Conservation (phyloP, 345 rosid genomes). For the Erodium maritimum region DNA sequence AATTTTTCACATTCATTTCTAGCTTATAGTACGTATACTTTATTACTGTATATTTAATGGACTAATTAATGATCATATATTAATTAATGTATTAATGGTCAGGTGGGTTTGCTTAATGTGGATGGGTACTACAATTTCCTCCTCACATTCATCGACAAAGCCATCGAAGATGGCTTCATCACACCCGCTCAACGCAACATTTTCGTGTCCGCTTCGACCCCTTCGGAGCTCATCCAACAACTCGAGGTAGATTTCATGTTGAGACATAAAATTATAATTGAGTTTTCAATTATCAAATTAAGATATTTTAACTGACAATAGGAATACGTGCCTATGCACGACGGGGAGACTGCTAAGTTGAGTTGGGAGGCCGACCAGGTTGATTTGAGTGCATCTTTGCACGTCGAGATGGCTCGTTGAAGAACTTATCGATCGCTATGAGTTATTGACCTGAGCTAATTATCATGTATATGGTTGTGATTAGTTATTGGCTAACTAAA, state of each 20-base stretch:
- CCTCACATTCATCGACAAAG: constrained; percentile 36
- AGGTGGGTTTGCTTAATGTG: constrained; percentile 44
- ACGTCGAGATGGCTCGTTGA: constrained; percentile 45
- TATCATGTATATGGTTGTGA: too few species aligned
- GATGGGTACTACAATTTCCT: constrained; percentile 35
- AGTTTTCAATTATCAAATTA: too few species aligned
- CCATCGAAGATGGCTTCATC: constrained; percentile 43
- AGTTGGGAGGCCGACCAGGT: constrained; percentile 57
- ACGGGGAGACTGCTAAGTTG: constrained; percentile 32
- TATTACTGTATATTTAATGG: too few species aligned
- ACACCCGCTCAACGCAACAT: constrained; percentile 47
- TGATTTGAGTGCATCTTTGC: constrained; percentile 38
- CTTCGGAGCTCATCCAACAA: constrained; percentile 38
- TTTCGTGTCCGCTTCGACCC: constrained; percentile 47
- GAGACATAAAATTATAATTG: not conserved
- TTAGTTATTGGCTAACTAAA: too few species aligned
- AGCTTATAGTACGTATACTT: too few species aligned
- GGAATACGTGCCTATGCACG: constrained; percentile 56
- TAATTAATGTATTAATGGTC: not conserved
- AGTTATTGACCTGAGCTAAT: too few species aligned
- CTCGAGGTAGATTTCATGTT: constrained; percentile 34
- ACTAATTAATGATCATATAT: too few species aligned
- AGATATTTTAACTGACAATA: too few species aligned
- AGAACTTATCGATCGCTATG: too few species aligned
- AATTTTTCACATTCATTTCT: not conserved